These are phyloP conservation scores for Penicillium herquei DNA, from an alignment of 495 filamentous ascomycete species.

Conservation along the genomic window DNA sequence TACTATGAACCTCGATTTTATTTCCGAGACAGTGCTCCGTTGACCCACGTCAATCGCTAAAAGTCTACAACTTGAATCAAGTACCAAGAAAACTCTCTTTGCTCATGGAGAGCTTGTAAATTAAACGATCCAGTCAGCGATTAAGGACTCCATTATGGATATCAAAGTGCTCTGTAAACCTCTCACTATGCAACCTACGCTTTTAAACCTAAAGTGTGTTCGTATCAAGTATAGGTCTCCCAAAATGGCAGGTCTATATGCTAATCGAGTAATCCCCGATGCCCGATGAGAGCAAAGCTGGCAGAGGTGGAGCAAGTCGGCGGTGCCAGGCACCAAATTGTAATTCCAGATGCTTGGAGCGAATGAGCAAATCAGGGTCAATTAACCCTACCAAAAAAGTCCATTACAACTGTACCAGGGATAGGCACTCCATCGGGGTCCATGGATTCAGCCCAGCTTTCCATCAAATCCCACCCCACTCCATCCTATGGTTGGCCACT, in stretches of 20 bases:
- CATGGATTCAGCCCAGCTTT: conserved; percentile 15
- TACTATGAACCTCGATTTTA: neutral
- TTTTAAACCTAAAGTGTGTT: neutral
- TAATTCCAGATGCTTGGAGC: neutral
- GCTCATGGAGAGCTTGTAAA: too few species aligned
- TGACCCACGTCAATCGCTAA: neutral
- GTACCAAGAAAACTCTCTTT: too few species aligned
- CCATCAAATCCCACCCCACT: neutral
- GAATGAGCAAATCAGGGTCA: too few species aligned
- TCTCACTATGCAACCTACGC: neutral
- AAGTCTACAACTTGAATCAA: too few species aligned
- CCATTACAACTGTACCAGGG: conserved; percentile 20
- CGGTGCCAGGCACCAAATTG: conserved; percentile 16
- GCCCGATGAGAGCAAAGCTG: neutral
- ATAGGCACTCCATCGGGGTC: neutral
- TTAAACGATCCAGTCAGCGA: too few species aligned
- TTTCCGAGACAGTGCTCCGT: neutral
- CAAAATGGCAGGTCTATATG: conserved; percentile 1
- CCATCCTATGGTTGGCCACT: conserved; percentile 9
- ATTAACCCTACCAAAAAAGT: too few species aligned
- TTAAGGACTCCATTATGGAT: too few species aligned
- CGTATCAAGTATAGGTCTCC: neutral
- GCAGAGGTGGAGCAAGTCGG: conserved; percentile 4
- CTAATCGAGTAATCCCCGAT: neutral
- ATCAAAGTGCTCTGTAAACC: too few species aligned